Conservation (phyloP, 2,329 filamentous ascomycete species). For the Xylaria sp. region DNA sequence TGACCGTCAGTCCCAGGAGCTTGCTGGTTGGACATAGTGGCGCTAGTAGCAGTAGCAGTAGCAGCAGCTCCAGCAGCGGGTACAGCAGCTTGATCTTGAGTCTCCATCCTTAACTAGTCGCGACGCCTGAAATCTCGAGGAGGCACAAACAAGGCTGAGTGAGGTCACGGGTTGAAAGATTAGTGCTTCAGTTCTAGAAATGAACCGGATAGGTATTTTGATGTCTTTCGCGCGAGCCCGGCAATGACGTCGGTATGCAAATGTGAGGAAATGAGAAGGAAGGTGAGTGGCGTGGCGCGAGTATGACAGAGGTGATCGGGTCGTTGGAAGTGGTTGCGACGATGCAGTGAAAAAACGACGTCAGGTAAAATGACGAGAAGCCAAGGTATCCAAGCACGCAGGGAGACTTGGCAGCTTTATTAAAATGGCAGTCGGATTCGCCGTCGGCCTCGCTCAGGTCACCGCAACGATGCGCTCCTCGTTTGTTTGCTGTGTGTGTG, state of each 20-base stretch:
- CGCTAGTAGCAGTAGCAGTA: no score
- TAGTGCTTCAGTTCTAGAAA: background rate
- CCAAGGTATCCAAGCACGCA: background rate
- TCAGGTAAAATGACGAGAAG: background rate
- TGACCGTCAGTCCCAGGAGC: conserved; percentile 3
- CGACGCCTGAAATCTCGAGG: background rate
- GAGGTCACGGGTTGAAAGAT: background rate
- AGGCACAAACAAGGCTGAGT: background rate
- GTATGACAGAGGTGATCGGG: background rate
- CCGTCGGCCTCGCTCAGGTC: background rate
- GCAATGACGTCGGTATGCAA: no score
- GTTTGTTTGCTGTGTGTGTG: background rate
- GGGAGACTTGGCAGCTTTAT: background rate
- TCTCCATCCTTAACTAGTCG: conserved; percentile 15
- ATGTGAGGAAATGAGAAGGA: background rate
- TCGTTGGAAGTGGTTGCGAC: background rate
- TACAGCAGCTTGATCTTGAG: conserved; percentile 13
- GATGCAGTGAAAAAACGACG: background rate
- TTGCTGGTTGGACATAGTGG: conserved; percentile 11
- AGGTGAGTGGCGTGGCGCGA: background rate
- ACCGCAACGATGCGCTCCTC: background rate
- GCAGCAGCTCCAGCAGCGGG: background rate
- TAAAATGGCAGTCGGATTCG: no score
- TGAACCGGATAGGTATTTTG: background rate
- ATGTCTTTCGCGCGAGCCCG: background rate